These are phyloP conservation scores for Cyanodermella asteris DNA, from an alignment of 2,329 filamentous ascomycete species.

Conservation along the genomic window DNA sequence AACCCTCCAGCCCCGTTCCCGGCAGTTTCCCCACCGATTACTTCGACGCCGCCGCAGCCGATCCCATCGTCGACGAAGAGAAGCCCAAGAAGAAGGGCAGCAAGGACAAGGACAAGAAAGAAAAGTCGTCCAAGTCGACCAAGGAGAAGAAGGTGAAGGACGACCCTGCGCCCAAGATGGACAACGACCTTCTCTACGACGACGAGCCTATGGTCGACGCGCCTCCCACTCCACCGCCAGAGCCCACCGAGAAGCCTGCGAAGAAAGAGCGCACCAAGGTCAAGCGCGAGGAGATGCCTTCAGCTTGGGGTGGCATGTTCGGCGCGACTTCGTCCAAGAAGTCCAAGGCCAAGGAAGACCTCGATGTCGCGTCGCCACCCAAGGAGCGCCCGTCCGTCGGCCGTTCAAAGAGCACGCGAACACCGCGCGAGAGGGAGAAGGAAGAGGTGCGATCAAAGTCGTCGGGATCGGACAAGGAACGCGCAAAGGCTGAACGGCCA, in stretches of 20 bases:
- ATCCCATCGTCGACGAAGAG: constrained; percentile 28
- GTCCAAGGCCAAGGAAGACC: constrained; percentile 16
- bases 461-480: constrained; percentile 50
- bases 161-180: too few species aligned
- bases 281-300: constrained; percentile 42
- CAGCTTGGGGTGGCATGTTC: constrained; percentile 67
- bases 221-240: constrained; percentile 28
- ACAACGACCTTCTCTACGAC: constrained; percentile 19
- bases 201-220: constrained; percentile 26
- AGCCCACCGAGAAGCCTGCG: constrained; percentile 32
- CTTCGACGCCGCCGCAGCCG: constrained; percentile 20
- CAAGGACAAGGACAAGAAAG: constrained; percentile 13
- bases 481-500: constrained; percentile 29
- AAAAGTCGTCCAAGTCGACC: constrained; percentile 8
- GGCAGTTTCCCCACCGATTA: constrained; percentile 37
- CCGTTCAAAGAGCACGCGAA: constrained; percentile 35
- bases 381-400: constrained; percentile 24
- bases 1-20: too few species aligned
- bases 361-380: constrained; percentile 13
- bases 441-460: constrained; percentile 38
- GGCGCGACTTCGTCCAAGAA: constrained; percentile 30
- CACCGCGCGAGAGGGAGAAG: constrained; percentile 35
- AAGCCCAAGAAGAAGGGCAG: constrained; percentile 20
- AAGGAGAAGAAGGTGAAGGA: constrained; percentile 9
- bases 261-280: constrained; percentile 62